These are phyloP conservation scores for Aspergillus leporis DNA, from an alignment of 495 filamentous ascomycete species.

Conservation along the genomic window DNA sequence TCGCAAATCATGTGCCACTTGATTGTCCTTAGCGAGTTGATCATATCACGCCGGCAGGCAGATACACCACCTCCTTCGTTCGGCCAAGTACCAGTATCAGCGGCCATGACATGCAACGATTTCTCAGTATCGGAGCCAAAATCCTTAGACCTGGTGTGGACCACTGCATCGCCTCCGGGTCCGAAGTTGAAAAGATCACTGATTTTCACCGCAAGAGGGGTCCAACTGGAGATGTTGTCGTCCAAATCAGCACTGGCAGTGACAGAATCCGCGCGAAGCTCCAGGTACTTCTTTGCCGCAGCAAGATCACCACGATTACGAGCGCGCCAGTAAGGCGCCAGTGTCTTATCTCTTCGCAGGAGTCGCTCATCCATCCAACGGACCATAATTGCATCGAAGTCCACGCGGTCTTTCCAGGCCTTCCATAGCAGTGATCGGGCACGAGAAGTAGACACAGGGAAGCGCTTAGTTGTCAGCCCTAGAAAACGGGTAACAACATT, in stretches of 20 bases:
- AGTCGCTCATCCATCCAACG: constrained; percentile 65
- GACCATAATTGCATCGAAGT: constrained; percentile 61
- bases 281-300: constrained; percentile 55
- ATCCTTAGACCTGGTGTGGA: constrained; percentile 44
- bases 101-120: constrained; percentile 61
- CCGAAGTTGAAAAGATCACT: constrained; percentile 66
- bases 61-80: constrained; percentile 68
- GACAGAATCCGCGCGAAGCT: constrained; percentile 56
- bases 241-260: constrained; percentile 63
- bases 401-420: constrained; percentile 58
- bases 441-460: constrained; percentile 56
- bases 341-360: constrained; percentile 54
- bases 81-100: constrained; percentile 66
- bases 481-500: constrained; percentile 49
- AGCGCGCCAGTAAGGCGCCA: constrained; percentile 58
- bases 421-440: constrained; percentile 65
- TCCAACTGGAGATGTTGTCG: constrained; percentile 59
- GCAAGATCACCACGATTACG: constrained; percentile 56
- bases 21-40: constrained; percentile 61
- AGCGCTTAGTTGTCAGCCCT: constrained; percentile 49
- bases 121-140: constrained; percentile 52
- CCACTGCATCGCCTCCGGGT: constrained; percentile 57
- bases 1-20: constrained; percentile 69
- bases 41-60: constrained; percentile 66
- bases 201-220: constrained; percentile 60